Evolutionary conservation across 352 stramenopile genomes (phyloP).

Genomic region (Elongisporangium undulatum): DNA sequence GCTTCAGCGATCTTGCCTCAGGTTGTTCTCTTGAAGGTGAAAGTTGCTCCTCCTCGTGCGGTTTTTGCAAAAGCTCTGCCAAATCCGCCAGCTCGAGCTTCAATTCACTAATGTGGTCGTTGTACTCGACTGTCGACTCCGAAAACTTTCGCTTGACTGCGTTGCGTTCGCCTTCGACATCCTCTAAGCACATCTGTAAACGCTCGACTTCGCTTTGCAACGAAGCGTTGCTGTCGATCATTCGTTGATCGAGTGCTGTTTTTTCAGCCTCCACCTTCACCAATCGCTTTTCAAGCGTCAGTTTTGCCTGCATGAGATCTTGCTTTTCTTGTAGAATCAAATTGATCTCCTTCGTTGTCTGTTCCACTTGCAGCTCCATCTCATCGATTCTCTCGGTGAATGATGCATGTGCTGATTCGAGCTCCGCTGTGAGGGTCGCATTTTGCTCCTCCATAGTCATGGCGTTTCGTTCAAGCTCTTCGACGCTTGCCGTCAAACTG

Average conservation of each 20-base stretch:
- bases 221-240: slow-evolving; percentile 3
- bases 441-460: slow-evolving; percentile 28
- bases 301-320: slow-evolving; percentile 6
- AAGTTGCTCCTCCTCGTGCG: too few relatives aligned
- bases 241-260: slow-evolving; percentile 4
- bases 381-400: slow-evolving; percentile 19
- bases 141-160: slow-evolving; percentile 1
- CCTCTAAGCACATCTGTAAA: not conserved
- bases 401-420: slow-evolving; percentile 15
- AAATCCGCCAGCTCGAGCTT: slow-evolving; percentile 7
- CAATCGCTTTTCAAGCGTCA: slow-evolving; percentile 10
- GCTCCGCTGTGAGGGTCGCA: slow-evolving; percentile 19
- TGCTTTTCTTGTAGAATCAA: slow-evolving; percentile 21
- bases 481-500: slow-evolving; percentile 26
- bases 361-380: slow-evolving; percentile 26
- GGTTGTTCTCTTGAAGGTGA: too few relatives aligned
- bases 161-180: not conserved
- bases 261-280: slow-evolving; percentile 11
- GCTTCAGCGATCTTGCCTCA: too few relatives aligned
- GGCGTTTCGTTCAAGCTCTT: slow-evolving; percentile 13
- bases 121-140: not conserved
- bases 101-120: not conserved
- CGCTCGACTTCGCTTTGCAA: not conserved
- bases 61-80: slow-evolving; percentile 12
- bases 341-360: slow-evolving; percentile 30